Conservation (phyloP, 2,329 filamentous ascomycete species). For the Colletotrichum ledebouriae region DNA sequence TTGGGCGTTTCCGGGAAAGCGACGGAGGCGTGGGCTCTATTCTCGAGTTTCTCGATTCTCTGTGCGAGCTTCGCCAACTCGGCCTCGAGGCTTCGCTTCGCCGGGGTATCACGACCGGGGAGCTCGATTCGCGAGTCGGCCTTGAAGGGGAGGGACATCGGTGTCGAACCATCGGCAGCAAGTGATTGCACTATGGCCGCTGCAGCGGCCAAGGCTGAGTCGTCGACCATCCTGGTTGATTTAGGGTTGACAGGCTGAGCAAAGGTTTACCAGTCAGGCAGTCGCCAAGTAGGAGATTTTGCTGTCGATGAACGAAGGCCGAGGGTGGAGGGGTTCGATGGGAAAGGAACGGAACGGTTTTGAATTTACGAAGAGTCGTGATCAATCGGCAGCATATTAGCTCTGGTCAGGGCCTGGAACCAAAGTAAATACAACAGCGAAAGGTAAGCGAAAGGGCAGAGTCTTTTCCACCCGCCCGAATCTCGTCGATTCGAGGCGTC, state of each 20-base stretch:
- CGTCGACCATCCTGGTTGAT: conserved; percentile 63
- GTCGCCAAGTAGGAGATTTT: neutral
- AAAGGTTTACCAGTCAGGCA: neutral
- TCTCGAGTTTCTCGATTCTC: conserved; percentile 86
- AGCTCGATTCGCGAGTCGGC: conserved; percentile 71
- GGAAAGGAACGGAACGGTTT: conserved; percentile 33
- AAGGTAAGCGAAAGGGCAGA: conserved; percentile 7
- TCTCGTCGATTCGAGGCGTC: conserved; percentile 32
- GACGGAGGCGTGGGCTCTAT: conserved; percentile 74
- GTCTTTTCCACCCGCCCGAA: conserved; percentile 36
- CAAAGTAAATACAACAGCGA: conserved; percentile 34
- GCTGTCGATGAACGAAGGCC: conserved; percentile 13
- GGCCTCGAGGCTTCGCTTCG: conserved; percentile 83
- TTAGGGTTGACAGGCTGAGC: conserved; percentile 10
- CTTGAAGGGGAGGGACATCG: conserved; percentile 56
- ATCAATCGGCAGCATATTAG: conserved; percentile 41
- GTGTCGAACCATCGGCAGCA: conserved; percentile 59
- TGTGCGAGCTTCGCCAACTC: conserved; percentile 85
- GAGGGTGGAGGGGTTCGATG: conserved; percentile 9
- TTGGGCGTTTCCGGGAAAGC: conserved; percentile 85
- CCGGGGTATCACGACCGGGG: conserved; percentile 80
- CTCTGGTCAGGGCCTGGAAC: conserved; percentile 38
- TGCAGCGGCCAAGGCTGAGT: conserved; percentile 66
- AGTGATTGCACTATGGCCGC: conserved; percentile 67
- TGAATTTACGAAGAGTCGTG: conserved; percentile 38